These are phyloP conservation scores for Beta vulgaris DNA, from an alignment of 148 eudicot genomes.

Conservation along the genomic window DNA sequence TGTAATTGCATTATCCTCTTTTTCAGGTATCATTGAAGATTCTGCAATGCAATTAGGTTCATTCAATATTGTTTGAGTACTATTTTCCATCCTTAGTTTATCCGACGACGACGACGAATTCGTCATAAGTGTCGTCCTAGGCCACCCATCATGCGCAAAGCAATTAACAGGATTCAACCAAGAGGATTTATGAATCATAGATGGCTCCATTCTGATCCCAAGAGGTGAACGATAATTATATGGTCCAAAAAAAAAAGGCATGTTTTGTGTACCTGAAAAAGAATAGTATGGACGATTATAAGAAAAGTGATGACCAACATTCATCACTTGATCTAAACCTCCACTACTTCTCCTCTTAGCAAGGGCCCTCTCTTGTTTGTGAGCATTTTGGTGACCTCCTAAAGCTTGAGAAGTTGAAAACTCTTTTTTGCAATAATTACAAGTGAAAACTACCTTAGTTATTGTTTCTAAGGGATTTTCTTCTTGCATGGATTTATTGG, in stretches of 20 bases:
- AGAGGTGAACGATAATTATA: slow-evolving; percentile 8
- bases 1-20: background rate
- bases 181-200: slow-evolving; percentile 23
- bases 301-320: background rate
- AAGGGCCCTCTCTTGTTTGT: slow-evolving; percentile 33
- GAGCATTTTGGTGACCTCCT: slow-evolving; percentile 43
- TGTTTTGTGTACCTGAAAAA: background rate
- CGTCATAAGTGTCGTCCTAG: background rate
- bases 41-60: background rate
- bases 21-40: background rate
- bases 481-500: background rate
- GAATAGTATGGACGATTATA: background rate
- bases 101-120: background rate
- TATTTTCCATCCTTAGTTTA: background rate
- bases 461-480: background rate
- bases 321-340: background rate
- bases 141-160: slow-evolving; percentile 11
- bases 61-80: background rate
- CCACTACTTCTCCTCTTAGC: slow-evolving; percentile 17
- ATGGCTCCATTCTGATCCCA: slow-evolving; percentile 9
- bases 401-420: slow-evolving; percentile 36
- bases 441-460: slow-evolving; percentile 31
- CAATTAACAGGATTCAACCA: slow-evolving; percentile 9
- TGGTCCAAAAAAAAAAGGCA: slow-evolving; percentile 14
- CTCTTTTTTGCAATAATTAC: slow-evolving; percentile 33